phyloP scores from a whole-genome alignment of 495 filamentous ascomycete genomes.

The Alectoria sarmentosa region DNA sequence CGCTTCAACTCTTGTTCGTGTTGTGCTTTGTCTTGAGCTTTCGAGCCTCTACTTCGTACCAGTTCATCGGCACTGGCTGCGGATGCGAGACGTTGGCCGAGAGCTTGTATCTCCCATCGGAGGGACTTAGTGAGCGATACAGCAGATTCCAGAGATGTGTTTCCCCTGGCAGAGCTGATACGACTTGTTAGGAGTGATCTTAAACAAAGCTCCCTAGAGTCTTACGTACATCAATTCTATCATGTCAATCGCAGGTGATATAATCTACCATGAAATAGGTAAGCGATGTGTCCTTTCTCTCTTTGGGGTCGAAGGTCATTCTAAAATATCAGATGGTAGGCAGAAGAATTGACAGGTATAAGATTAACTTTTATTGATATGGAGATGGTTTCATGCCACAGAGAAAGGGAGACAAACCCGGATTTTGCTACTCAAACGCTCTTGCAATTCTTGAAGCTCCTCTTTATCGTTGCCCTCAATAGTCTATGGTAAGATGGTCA shows the following conservation, averaged over 20 bases:
- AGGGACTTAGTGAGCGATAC: slow-evolving; percentile 78
- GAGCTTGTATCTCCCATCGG: slow-evolving; percentile 77
- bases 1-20: slow-evolving; percentile 56
- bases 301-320: not conserved
- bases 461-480: slow-evolving; percentile 62
- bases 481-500: slow-evolving; percentile 39
- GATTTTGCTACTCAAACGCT: slow-evolving; percentile 75
- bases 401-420: slow-evolving; percentile 44
- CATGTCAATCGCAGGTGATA: slow-evolving; percentile 87
- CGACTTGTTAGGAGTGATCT: slow-evolving; percentile 3
- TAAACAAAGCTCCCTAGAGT: slow-evolving; percentile 10
- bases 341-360: not conserved
- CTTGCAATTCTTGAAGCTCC: slow-evolving; percentile 65
- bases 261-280: slow-evolving; percentile 47
- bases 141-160: slow-evolving; percentile 86
- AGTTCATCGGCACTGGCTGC: slow-evolving; percentile 63
- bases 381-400: not conserved
- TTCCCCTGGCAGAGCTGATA: slow-evolving; percentile 77
- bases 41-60: slow-evolving; percentile 42
- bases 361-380: slow-evolving; percentile 1
- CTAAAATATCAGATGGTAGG: not conserved
- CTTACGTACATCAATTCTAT: slow-evolving; percentile 76
- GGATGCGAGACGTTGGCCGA: slow-evolving; percentile 68
- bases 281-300: not conserved
- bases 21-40: slow-evolving; percentile 40